Conservation (phyloP, 2,329 filamentous ascomycete genomes). For the Orbilia oligospora region DNA sequence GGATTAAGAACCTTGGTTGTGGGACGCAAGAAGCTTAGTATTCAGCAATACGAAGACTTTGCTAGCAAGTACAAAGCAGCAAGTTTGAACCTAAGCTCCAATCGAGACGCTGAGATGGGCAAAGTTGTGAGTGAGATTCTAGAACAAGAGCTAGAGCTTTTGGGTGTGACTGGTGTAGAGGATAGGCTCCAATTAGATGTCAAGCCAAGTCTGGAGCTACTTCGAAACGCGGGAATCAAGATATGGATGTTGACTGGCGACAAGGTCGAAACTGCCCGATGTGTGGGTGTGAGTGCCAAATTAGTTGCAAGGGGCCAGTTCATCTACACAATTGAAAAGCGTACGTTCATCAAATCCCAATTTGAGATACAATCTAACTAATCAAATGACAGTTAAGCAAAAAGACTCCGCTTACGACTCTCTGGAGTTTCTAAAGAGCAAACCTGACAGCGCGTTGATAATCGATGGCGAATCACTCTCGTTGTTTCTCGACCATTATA, state of each 20-base stretch:
- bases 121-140: conserved; percentile 83
- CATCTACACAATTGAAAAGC: conserved; percentile 90
- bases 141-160: conserved; percentile 88
- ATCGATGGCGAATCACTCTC: conserved; percentile 94
- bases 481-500: conserved; percentile 85
- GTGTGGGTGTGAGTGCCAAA: conserved; percentile 94
- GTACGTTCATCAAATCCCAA: conserved; percentile 63
- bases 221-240: conserved; percentile 97
- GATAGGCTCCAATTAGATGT: conserved; percentile 96
- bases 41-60: conserved; percentile 85
- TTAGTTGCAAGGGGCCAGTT: conserved; percentile 93
- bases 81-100: conserved; percentile 79
- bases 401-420: conserved; percentile 89
- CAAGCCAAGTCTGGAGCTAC: conserved; percentile 91
- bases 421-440: conserved; percentile 88
- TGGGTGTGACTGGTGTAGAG: conserved; percentile 98
- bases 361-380: conserved; percentile 46
- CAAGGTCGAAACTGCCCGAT: conserved; percentile 97
- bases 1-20: conserved; percentile 94
- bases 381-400: conserved; percentile 73
- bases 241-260: conserved; percentile 99
- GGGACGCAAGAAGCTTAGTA: conserved; percentile 87
- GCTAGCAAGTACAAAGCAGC: conserved; percentile 81
- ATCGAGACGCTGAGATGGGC: conserved; percentile 85
- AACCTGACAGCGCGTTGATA: conserved; percentile 85